Evolutionary conservation across 306 rosid species (phyloP).

Genomic region (Cucurbita ficifolia): DNA sequence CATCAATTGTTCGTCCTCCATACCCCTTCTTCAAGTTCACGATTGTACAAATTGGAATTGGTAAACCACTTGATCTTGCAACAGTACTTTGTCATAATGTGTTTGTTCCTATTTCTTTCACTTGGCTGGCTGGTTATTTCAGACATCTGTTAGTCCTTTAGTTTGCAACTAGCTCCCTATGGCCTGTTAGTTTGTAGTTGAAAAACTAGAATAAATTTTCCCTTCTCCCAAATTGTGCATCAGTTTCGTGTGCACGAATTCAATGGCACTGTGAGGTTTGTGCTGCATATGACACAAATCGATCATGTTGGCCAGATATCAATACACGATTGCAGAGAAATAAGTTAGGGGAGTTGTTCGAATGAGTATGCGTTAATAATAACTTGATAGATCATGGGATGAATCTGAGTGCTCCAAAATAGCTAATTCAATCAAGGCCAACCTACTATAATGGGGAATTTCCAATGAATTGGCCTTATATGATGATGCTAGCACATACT

Average conservation of each 20-base stretch:
- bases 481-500: background rate
- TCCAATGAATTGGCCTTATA: background rate
- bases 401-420: background rate
- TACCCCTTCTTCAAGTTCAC: conserved; percentile 94
- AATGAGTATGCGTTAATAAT: background rate
- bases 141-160: background rate
- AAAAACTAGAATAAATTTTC: background rate
- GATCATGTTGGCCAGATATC: background rate
- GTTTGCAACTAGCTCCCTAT: background rate
- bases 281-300: background rate
- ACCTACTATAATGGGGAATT: background rate
- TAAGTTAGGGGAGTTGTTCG: background rate
- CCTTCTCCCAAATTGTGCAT: background rate
- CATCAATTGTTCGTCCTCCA: conserved; percentile 60
- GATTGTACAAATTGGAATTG: conserved; percentile 76
- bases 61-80: conserved; percentile 25
- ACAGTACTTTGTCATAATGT: background rate
- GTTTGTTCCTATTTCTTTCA: background rate
- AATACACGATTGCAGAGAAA: background rate
- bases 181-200: background rate
- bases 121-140: background rate
- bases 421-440: background rate
- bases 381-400: background rate
- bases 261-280: background rate
- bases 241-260: background rate